Evolutionary conservation across 352 stramenopile species (phyloP).

Genomic region (Globisporangium apiculatum): DNA sequence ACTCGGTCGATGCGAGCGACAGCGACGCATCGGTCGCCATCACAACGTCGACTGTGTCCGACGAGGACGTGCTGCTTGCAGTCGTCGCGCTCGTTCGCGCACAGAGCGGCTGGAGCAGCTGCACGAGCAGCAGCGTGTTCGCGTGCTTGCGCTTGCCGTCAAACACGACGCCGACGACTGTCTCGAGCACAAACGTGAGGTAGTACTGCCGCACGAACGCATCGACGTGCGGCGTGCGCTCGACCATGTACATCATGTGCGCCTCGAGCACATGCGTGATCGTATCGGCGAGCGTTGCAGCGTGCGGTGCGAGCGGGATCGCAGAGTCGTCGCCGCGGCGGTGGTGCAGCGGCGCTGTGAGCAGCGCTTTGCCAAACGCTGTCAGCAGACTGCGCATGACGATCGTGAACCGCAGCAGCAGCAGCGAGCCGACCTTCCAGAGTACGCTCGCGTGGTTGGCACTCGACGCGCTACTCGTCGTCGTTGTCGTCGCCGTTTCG

Average conservation of each 20-base stretch:
- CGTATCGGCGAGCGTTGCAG: conserved; percentile 33
- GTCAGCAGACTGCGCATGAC: conserved; percentile 59
- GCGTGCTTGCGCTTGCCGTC: conserved; percentile 72
- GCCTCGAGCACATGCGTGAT: conserved; percentile 37
- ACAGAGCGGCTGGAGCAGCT: conserved; percentile 43
- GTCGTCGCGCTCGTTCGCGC: conserved; percentile 8
- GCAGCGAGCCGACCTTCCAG: conserved; percentile 78
- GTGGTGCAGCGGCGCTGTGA: conserved; percentile 54
- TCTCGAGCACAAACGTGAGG: conserved; percentile 73
- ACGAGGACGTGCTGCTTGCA: background rate
- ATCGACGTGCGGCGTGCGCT: conserved; percentile 37
- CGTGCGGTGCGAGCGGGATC: conserved; percentile 52
- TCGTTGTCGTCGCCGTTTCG: background rate
- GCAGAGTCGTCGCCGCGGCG: conserved; percentile 54
- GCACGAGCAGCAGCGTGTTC: conserved; percentile 62
- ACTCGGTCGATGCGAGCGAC: background rate
- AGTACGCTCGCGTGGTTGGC: conserved; percentile 20
- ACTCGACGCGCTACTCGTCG: background rate
- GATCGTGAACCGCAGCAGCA: conserved; percentile 73
- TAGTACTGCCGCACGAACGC: conserved; percentile 72
- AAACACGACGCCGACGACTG: conserved; percentile 63
- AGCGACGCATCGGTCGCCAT: conserved; percentile 18
- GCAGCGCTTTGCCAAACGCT: conserved; percentile 60
- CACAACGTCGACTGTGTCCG: conserved; percentile 18
- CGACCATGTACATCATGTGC: conserved; percentile 48